Evolutionary conservation across 2,329 filamentous ascomycete genomes (phyloP).

Genomic region (Calonectria fujianensis): DNA sequence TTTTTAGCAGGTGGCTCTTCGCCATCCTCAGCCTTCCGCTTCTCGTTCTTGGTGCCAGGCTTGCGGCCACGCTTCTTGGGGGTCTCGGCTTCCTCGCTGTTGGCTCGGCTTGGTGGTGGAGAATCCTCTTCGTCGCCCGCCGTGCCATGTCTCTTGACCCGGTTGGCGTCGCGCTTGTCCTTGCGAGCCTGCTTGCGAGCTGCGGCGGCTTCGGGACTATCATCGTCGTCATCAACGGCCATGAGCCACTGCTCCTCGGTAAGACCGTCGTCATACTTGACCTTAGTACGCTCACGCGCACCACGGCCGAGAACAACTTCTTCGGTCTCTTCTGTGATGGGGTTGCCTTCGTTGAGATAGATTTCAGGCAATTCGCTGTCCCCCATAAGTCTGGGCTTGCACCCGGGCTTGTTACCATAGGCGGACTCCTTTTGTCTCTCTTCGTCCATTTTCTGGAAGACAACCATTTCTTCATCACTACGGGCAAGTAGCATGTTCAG

Average conservation of each 20-base stretch:
- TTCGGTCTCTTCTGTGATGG: conserved; percentile 85
- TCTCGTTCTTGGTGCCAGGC: conserved; percentile 82
- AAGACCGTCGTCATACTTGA: conserved; percentile 96
- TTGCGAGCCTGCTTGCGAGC: conserved; percentile 91
- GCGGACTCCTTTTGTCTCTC: conserved; percentile 78
- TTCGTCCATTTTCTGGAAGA: conserved; percentile 90
- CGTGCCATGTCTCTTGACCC: conserved; percentile 73
- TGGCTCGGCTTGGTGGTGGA: conserved; percentile 85
- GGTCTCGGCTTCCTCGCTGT: conserved; percentile 85
- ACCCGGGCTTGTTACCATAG: conserved; percentile 81
- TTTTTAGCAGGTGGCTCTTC: conserved; percentile 87
- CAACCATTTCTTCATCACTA: conserved; percentile 83
- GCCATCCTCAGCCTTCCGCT: conserved; percentile 89
- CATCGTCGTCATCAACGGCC: conserved; percentile 97
- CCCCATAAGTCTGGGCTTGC: conserved; percentile 87
- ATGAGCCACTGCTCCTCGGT: conserved; percentile 99
- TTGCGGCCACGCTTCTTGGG: conserved; percentile 92
- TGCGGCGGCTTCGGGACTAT: conserved; percentile 93
- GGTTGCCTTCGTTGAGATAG: conserved; percentile 90
- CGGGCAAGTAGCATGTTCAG: conserved; percentile 96
- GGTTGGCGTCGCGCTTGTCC: conserved; percentile 86
- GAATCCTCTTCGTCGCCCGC: conserved; percentile 74
- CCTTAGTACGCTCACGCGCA: conserved; percentile 93
- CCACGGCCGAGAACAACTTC: conserved; percentile 88
- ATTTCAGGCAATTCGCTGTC: conserved; percentile 95